Evolutionary conservation across 805 yeast species (phyloP).

Genomic region (Komagataella kurtzmanii): DNA sequence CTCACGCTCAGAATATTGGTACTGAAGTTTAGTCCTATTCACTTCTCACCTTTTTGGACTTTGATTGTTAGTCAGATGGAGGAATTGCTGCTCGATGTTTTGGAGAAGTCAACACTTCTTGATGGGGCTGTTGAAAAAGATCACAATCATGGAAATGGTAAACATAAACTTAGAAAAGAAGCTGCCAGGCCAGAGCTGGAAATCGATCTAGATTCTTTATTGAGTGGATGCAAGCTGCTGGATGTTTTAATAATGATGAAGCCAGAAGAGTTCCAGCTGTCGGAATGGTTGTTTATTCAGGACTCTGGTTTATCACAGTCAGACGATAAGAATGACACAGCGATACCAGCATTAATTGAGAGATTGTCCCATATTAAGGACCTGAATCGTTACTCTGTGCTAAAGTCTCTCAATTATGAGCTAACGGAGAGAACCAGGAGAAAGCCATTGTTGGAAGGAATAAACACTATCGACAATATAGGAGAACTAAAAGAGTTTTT

Average conservation of each 20-base stretch:
- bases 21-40: conserved; percentile 47
- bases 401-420: not conserved
- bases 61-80: conserved; percentile 49
- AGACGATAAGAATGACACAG: conserved; percentile 4
- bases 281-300: conserved; percentile 79
- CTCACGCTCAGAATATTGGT: conserved; percentile 52
- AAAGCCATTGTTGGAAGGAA: conserved; percentile 34
- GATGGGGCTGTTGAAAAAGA: not conserved
- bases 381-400: conserved; percentile 2
- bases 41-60: conserved; percentile 60
- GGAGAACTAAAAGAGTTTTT: conserved; percentile 49
- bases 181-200: conserved; percentile 11
- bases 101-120: conserved; percentile 5
- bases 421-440: not conserved
- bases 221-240: conserved; percentile 62
- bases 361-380: conserved; percentile 16
- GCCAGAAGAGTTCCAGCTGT: conserved; percentile 61
- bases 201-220: conserved; percentile 25
- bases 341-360: conserved; percentile 24
- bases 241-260: conserved; percentile 60
- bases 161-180: not conserved
- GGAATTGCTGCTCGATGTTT: conserved; percentile 27
- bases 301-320: conserved; percentile 28
- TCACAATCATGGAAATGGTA: not conserved
- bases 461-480: conserved; percentile 23